Percentiles rank a stretch among this genome's conserved stretches.
These are phyloP conservation scores for Solanum piurae DNA, from an alignment of 257 asterid species.

Conservation along the genomic window DNA sequence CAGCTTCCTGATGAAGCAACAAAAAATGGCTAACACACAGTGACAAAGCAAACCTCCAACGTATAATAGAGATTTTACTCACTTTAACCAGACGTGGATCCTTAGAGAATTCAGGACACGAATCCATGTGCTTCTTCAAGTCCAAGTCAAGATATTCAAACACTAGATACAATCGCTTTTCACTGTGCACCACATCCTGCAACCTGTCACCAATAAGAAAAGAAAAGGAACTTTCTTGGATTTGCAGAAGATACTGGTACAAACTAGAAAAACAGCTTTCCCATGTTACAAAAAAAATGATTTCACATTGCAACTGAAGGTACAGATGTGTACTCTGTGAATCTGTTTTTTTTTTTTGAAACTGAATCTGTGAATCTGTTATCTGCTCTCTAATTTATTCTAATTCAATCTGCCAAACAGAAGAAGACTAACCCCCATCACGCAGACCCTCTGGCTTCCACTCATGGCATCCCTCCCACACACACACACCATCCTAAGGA, in stretches of 20 bases:
- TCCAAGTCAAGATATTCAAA: slow-evolving; percentile 97
- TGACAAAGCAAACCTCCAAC: slow-evolving; percentile 3
- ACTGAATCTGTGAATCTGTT: background rate
- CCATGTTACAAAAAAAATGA: background rate
- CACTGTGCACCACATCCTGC: slow-evolving; percentile 97
- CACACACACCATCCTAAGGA: background rate
- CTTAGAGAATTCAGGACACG: slow-evolving; percentile 83
- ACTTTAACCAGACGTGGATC: slow-evolving; percentile 73
- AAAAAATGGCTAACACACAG: background rate
- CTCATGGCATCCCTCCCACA: background rate
- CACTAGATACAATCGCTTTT: slow-evolving; percentile 80
- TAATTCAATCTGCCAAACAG: background rate
- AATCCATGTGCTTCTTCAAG: slow-evolving; percentile 97
- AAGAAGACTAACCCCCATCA: background rate
- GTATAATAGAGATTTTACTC: slow-evolving; percentile 24
- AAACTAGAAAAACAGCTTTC: background rate
- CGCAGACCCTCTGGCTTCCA: background rate
- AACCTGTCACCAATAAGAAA: slow-evolving; percentile 39
- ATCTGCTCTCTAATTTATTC: background rate
- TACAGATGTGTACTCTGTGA: background rate
- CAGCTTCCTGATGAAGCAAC: background rate
- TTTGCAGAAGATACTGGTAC: background rate
- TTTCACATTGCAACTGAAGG: background rate
- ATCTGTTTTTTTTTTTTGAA: background rate
- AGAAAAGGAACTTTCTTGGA: background rate